phyloP scores from a whole-genome alignment of 176 grass and related monocot species.

The Bromus sterilis region DNA sequence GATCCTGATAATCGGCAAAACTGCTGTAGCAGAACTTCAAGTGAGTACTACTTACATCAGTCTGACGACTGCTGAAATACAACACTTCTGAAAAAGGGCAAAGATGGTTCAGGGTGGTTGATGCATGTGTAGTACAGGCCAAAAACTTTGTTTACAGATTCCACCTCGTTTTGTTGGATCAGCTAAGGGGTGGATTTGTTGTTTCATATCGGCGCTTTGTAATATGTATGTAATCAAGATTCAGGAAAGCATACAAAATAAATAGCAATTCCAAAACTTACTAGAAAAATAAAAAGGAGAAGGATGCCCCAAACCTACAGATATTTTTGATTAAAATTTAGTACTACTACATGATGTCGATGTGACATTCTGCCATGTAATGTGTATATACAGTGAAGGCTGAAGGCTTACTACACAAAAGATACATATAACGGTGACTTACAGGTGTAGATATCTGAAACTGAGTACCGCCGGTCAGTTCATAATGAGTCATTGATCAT shows the following conservation, averaged over 20 bases:
- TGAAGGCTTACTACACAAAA: background rate
- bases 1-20: slow-evolving; percentile 39
- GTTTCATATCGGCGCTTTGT: background rate
- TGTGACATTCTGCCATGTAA: background rate
- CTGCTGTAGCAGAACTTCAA: background rate
- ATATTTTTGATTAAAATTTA: background rate
- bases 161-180: background rate
- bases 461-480: background rate
- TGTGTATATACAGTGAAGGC: background rate
- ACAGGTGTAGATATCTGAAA: background rate
- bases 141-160: background rate
- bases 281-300: background rate
- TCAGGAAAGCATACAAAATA: slow-evolving; percentile 2
- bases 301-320: background rate
- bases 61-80: background rate
- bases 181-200: background rate
- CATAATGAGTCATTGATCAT: background rate
- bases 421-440: background rate
- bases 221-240: background rate
- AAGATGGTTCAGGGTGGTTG: background rate
- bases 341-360: background rate
- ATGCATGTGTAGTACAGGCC: background rate
- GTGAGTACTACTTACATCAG: background rate
- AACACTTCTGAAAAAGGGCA: background rate
- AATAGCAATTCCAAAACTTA: background rate